Evolutionary conservation across 306 rosid genomes (phyloP).

Genomic region (Malus orientalis): DNA sequence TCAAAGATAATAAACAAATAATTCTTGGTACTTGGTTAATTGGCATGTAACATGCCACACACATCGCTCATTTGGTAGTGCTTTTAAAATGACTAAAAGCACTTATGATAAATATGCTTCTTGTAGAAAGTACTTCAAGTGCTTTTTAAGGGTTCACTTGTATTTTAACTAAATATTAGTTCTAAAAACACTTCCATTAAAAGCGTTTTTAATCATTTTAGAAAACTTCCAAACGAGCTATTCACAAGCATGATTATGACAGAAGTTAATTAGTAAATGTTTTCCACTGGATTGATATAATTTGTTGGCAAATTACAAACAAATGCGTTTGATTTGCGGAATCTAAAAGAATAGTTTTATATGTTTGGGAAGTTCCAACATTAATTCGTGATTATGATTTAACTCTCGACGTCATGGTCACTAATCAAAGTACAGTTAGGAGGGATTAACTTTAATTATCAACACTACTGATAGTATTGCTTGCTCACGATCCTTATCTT

Average conservation of each 20-base stretch:
- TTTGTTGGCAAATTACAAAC: neutral
- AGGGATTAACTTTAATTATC: neutral
- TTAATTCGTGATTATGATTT: neutral
- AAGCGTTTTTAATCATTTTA: too few relatives aligned
- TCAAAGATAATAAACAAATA: neutral
- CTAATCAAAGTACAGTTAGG: neutral
- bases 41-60: neutral
- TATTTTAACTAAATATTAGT: too few relatives aligned
- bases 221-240: neutral
- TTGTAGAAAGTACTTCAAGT: too few relatives aligned
- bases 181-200: too few relatives aligned
- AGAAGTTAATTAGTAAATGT: neutral
- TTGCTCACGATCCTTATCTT: neutral
- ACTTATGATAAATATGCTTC: too few relatives aligned
- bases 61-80: too few relatives aligned
- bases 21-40: neutral
- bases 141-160: too few relatives aligned
- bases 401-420: neutral
- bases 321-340: neutral
- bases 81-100: too few relatives aligned
- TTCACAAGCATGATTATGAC: neutral
- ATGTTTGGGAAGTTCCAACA: constrained; percentile 4
- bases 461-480: neutral
- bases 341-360: neutral
- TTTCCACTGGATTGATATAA: neutral